A percentile compares a stretch with the other conserved stretches of the same genome.
Conservation (phyloP, 2,329 filamentous ascomycete genomes). For the Talaromyces sp. region DNA sequence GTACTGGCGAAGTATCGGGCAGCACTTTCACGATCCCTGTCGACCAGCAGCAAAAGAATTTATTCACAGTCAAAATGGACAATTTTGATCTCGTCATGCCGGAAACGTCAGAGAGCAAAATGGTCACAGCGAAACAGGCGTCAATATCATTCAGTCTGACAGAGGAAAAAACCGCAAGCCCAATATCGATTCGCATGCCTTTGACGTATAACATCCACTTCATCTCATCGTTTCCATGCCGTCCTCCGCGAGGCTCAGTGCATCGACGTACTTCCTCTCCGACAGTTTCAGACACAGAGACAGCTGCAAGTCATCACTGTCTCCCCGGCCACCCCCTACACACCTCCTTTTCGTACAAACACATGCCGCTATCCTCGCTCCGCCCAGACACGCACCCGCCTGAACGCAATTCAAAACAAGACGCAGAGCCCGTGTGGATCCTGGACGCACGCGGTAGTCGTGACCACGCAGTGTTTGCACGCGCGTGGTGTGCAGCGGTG, state of each 20-base stretch:
- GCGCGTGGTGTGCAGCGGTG: conserved; percentile 40
- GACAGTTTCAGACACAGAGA: not conserved
- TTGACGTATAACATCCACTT: conserved; percentile 49
- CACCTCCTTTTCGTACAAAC: conserved; percentile 26
- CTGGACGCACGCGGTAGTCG: conserved; percentile 30
- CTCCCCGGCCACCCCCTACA: conserved; percentile 36
- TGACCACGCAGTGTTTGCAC: conserved; percentile 34
- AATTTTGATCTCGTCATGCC: not conserved
- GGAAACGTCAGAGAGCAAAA: not conserved
- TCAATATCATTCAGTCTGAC: conserved; percentile 22
- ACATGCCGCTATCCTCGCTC: conserved; percentile 23
- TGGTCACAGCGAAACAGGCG: conserved; percentile 18
- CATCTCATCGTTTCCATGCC: conserved; percentile 50
- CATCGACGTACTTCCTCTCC: not conserved
- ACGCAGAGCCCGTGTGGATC: conserved; percentile 21
- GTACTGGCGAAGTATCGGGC: conserved; percentile 30
- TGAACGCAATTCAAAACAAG: not conserved
- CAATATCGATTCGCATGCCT: conserved; percentile 20
- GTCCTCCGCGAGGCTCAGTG: conserved; percentile 33
- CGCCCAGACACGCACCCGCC: conserved; percentile 15
- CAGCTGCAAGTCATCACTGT: conserved; percentile 11
- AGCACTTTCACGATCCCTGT: conserved; percentile 33
- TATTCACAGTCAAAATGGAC: not conserved
- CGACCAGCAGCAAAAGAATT: conserved; percentile 16
- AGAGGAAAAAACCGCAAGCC: not conserved